Evolutionary conservation across 78 protist genomes (phyloP).

Genomic region (Creolimax fragrantissima): DNA sequence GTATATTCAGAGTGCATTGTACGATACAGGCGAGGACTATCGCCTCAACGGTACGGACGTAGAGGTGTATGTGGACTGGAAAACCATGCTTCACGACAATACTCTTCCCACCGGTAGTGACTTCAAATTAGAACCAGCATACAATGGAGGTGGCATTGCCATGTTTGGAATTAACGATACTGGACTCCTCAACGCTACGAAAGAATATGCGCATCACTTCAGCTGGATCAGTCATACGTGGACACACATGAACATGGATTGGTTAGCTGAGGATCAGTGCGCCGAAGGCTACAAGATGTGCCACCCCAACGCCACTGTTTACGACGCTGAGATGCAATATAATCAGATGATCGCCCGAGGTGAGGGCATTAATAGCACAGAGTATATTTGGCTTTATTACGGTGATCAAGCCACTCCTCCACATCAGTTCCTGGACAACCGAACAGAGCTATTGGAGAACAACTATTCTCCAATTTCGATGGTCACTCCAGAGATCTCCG

Average conservation of each 20-base stretch:
- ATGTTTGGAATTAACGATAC: not conserved
- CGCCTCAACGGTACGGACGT: not conserved
- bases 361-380: not conserved
- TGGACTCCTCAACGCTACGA: not conserved
- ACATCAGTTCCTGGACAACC: not conserved
- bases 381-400: not conserved
- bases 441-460: not conserved
- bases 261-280: not conserved
- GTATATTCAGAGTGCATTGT: not conserved
- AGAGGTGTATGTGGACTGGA: not conserved
- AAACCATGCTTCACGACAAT: not conserved
- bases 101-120: not conserved
- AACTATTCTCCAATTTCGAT: not conserved
- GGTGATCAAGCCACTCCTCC: not conserved
- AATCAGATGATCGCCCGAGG: not conserved
- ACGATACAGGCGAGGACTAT: not conserved
- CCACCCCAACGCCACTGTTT: not conserved
- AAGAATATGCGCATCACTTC: not conserved
- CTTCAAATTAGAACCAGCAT: not conserved
- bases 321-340: not conserved
- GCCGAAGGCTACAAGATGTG: not conserved
- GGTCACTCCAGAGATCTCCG: conserved; percentile 10
- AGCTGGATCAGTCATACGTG: not conserved
- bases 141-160: not conserved
- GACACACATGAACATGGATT: not conserved